Conservation (phyloP, 495 filamentous ascomycete genomes). For the Amorphotheca resinae region DNA sequence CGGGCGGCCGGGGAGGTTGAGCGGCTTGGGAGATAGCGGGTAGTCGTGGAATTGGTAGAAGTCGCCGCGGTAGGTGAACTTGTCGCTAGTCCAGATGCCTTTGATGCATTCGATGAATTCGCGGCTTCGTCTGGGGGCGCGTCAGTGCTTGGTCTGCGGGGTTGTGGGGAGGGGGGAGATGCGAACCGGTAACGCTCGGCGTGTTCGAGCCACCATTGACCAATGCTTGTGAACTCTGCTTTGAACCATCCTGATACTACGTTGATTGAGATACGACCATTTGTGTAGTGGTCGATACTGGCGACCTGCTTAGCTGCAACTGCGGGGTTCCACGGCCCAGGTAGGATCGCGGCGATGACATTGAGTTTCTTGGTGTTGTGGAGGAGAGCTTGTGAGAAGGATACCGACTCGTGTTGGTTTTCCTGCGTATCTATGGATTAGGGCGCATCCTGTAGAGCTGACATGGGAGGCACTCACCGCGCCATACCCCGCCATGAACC, state of each 20-base stretch:
- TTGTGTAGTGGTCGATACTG: slow-evolving; percentile 35
- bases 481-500: slow-evolving; percentile 37
- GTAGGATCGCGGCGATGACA: slow-evolving; percentile 36
- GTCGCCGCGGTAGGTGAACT: slow-evolving; percentile 33
- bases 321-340: slow-evolving; percentile 37
- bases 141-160: neutral
- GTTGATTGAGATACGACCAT: slow-evolving; percentile 35
- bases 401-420: slow-evolving; percentile 37
- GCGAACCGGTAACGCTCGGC: slow-evolving; percentile 31
- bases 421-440: slow-evolving; percentile 10
- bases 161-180: neutral
- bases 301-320: slow-evolving; percentile 38
- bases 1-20: slow-evolving; percentile 23
- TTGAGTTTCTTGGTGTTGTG: slow-evolving; percentile 30
- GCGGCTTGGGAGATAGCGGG: slow-evolving; percentile 31
- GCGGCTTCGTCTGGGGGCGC: slow-evolving; percentile 21
- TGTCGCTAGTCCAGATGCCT: slow-evolving; percentile 35
- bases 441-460: neutral
- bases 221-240: slow-evolving; percentile 35
- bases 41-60: slow-evolving; percentile 39
- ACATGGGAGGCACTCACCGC: slow-evolving; percentile 18
- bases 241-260: slow-evolving; percentile 40
- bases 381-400: slow-evolving; percentile 35
- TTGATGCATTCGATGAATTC: slow-evolving; percentile 35
- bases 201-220: slow-evolving; percentile 41